These are phyloP conservation scores for Corymbia calophylla DNA, from an alignment of 441 rosid species.

Conservation along the genomic window DNA sequence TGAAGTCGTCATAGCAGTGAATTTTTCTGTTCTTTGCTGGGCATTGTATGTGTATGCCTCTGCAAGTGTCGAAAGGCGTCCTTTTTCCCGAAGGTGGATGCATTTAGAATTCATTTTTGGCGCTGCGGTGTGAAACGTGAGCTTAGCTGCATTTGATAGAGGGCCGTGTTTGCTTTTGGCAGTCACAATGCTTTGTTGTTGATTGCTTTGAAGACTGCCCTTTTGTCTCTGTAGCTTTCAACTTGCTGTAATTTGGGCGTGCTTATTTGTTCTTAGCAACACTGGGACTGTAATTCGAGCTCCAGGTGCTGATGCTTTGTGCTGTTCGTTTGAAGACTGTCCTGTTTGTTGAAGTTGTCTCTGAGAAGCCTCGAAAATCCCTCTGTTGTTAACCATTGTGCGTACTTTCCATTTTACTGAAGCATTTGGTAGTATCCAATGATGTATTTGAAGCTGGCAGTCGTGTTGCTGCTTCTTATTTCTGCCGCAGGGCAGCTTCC, in stretches of 20 bases:
- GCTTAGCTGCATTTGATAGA: constrained; percentile 1
- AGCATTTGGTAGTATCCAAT: constrained; percentile 17
- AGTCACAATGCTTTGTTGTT: neutral
- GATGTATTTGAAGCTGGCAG: constrained; percentile 44
- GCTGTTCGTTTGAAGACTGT: neutral
- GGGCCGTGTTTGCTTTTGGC: neutral
- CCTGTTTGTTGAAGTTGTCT: neutral
- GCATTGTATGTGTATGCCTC: constrained; percentile 12
- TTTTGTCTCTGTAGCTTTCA: neutral
- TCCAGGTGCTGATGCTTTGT: neutral
- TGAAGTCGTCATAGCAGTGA: constrained; percentile 3
- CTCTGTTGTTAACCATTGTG: constrained; percentile 2
- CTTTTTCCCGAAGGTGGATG: constrained; percentile 2
- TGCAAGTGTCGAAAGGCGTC: constrained; percentile 11
- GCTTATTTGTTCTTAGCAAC: neutral
- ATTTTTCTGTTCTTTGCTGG: constrained; percentile 6
- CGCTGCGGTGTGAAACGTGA: neutral
- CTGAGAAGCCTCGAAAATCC: constrained; percentile 2
- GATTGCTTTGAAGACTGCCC: neutral
- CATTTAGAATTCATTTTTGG: constrained; percentile 1
- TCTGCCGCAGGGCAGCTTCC: constrained; percentile 86
- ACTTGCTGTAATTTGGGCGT: neutral
- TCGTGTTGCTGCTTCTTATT: constrained; percentile 37
- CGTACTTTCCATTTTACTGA: constrained; percentile 7
- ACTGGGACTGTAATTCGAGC: neutral